Conservation (phyloP, 2,329 filamentous ascomycete species). For the Rasamsonia emersonii region DNA sequence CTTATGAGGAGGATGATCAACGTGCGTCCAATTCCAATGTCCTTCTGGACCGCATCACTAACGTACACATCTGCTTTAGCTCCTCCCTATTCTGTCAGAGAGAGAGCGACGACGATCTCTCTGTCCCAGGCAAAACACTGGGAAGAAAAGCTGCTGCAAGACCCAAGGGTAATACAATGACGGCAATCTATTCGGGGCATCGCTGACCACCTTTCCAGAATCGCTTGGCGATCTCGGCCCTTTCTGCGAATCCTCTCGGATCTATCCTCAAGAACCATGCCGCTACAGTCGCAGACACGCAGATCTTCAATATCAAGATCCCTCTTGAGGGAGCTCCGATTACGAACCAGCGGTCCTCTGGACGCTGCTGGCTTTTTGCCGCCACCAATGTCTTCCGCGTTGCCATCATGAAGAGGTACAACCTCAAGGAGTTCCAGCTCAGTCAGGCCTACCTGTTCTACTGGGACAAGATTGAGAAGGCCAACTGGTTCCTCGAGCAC, state of each 20-base stretch:
- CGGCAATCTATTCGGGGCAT: background rate
- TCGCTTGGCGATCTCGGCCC: slow-evolving; percentile 66
- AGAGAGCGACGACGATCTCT: slow-evolving; percentile 11
- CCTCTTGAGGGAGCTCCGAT: slow-evolving; percentile 73
- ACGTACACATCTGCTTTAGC: slow-evolving; percentile 8
- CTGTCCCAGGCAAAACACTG: slow-evolving; percentile 17
- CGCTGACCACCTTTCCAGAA: slow-evolving; percentile 31
- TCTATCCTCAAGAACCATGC: slow-evolving; percentile 57
- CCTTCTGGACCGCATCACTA: too few relatives aligned
- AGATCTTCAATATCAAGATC: slow-evolving; percentile 76
- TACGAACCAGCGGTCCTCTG: slow-evolving; percentile 74
- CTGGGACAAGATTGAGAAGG: slow-evolving; percentile 90
- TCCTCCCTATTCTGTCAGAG: slow-evolving; percentile 12
- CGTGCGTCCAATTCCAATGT: slow-evolving; percentile 7
- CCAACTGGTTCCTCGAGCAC: slow-evolving; percentile 81
- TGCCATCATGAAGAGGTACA: slow-evolving; percentile 77
- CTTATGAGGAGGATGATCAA: slow-evolving; percentile 9
- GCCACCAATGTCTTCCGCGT: slow-evolving; percentile 86
- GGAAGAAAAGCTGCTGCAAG: slow-evolving; percentile 18
- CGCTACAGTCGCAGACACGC: slow-evolving; percentile 59
- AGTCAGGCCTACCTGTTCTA: slow-evolving; percentile 83
- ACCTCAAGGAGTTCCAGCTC: slow-evolving; percentile 71
- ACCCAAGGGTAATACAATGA: slow-evolving; percentile 16
- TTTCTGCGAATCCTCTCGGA: slow-evolving; percentile 59
- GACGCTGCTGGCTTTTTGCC: slow-evolving; percentile 87